A percentile compares a stretch with the other conserved stretches of the same genome.
These are phyloP conservation scores for Ceratocystis huliohia DNA, from an alignment of 2,329 filamentous ascomycete genomes.

Conservation along the genomic window DNA sequence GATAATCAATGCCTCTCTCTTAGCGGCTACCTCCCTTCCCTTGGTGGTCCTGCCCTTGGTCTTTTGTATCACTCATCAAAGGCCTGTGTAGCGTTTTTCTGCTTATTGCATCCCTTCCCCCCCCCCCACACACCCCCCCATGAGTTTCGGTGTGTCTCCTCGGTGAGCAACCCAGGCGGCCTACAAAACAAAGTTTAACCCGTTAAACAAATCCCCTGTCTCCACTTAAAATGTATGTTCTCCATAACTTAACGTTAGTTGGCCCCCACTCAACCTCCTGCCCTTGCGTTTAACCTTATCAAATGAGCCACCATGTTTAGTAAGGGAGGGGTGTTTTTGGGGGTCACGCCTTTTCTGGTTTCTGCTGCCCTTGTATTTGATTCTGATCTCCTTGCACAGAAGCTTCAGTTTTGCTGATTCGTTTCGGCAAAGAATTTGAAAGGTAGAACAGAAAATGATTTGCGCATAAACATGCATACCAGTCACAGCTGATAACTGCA, in stretches of 20 bases:
- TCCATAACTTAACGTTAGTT: background rate
- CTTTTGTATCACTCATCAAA: no score
- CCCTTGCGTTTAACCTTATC: conserved; percentile 8
- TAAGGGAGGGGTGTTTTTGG: no score
- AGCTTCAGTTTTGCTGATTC: background rate
- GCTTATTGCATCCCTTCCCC: no score
- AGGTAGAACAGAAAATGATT: background rate
- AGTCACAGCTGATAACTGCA: no score
- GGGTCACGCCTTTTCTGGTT: background rate
- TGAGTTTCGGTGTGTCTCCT: background rate
- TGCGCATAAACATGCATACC: no score
- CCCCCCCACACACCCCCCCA: background rate
- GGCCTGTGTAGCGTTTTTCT: no score
- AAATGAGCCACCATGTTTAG: background rate
- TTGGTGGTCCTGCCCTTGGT: no score
- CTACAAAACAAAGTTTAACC: no score
- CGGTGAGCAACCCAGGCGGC: background rate
- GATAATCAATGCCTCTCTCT: no score
- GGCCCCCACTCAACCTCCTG: background rate
- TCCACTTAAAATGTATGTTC: background rate
- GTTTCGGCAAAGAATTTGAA: background rate
- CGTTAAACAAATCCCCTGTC: background rate
- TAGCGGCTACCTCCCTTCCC: no score
- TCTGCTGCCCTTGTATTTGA: background rate
- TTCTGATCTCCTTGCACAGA: background rate